Base-by-base conservation (phyloP, 2,329 filamentous ascomycete genomes). In the Simplicillium sp. region DNA sequence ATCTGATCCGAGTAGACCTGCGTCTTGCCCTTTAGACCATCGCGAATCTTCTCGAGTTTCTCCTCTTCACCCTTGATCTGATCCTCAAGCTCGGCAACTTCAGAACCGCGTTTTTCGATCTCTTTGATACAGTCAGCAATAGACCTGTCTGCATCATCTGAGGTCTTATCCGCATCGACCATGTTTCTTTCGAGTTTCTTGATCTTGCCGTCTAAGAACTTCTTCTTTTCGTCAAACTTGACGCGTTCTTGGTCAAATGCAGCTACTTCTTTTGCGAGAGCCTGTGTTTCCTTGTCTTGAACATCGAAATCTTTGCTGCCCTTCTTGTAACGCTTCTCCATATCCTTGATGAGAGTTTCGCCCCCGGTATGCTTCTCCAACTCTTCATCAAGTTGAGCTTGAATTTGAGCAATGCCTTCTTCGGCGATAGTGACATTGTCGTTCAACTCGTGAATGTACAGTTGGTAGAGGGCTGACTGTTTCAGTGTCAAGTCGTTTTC, bases 221-320 rank as follows among this genome's bases (percentile, higher is more conserved):
- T 98, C 59, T 84, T 83, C 70, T 97, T 97, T 62, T 98, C 94
- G 49, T 97, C 90, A 50, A 94, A 89, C 57, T 98, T 98, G 62
- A 98, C 92, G 16, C 82, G 82, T 56, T 97, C 92, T 57, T 97
- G 95, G 56, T 98, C 94, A 46, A 94, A 88, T 56, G 89, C 90
- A 35, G 87, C 81, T 64, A 92, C 81, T 57, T 97, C 87, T 57
- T 95, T 95, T 45, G 83, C 67, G 40, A 95, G 71, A 18, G 69
- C 72, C 50, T 96, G 86, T 0, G 82, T 81, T 39, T 86, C 75
- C 61, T 94, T 90, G 50, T 94, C 87, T 48, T 94, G 77, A 2
- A 70, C 69, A 49, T 94, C 88, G 48, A 83, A 89, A 47, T 94
- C 84, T 53, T 89, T 94, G 49, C 75, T 75, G n/a, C 84, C 85